Conservation (phyloP, 2,329 filamentous ascomycete species). For the Scleromitrula shiraiana region DNA sequence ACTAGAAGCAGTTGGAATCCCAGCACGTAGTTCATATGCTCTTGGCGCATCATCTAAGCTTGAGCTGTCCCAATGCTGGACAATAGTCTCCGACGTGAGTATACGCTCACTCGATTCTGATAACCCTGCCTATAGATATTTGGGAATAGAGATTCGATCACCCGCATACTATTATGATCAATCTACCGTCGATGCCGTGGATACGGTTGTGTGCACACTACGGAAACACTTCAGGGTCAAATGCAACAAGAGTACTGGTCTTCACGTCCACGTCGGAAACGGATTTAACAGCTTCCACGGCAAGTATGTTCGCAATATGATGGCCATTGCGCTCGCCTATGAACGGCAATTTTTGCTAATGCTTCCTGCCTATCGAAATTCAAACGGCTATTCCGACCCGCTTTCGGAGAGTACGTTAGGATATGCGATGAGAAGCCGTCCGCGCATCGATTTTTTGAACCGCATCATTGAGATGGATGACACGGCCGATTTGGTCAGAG, state of each 20-base stretch:
- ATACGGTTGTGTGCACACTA: slow-evolving; percentile 10
- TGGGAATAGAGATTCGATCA: background rate
- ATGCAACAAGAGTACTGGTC: slow-evolving; percentile 20
- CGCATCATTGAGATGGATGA: background rate
- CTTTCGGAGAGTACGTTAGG: background rate
- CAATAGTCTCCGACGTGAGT: background rate
- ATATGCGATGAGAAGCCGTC: background rate
- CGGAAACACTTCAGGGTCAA: slow-evolving; percentile 14
- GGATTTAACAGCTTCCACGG: slow-evolving; percentile 17
- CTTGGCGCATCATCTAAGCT: background rate
- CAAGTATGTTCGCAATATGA: slow-evolving; percentile 22
- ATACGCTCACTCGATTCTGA: background rate
- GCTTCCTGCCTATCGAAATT: background rate
- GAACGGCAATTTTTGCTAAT: slow-evolving; percentile 17
- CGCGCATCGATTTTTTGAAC: background rate
- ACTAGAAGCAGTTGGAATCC: background rate
- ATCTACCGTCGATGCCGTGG: background rate
- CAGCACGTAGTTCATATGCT: background rate
- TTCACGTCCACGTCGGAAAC: slow-evolving; percentile 30
- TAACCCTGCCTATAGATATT: background rate
- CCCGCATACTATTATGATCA: background rate
- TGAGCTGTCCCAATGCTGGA: background rate
- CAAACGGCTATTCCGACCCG: background rate
- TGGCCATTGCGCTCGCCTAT: slow-evolving; percentile 22
- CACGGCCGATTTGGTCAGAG: background rate